Conservation (phyloP, 2,329 filamentous ascomycete genomes). For the Colletotrichum theobromicola region DNA sequence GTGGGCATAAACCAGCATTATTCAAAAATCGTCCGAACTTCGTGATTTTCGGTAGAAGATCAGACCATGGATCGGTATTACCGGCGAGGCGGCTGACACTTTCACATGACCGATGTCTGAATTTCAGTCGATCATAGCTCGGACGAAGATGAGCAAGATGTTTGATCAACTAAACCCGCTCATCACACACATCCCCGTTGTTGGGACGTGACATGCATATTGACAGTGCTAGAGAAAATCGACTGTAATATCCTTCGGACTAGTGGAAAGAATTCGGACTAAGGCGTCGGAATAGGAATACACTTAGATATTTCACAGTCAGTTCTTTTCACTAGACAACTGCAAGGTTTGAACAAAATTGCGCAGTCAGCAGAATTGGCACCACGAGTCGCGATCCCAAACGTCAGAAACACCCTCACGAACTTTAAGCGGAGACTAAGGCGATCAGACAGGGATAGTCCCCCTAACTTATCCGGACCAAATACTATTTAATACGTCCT, state of each 20-base stretch:
- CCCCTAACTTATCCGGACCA: not conserved
- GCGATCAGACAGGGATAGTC: not conserved
- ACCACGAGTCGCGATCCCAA: not conserved
- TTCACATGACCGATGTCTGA: not conserved
- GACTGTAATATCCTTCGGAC: too few species aligned
- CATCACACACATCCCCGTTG: not conserved
- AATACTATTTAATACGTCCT: not conserved
- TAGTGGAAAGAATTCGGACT: too few species aligned
- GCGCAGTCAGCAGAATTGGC: not conserved
- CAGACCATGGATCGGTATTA: not conserved
- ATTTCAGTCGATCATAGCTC: not conserved
- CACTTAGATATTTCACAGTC: not conserved
- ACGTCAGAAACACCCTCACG: not conserved
- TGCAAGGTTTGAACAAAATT: not conserved
- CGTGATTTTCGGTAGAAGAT: not conserved
- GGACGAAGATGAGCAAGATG: not conserved
- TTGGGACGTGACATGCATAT: not conserved
- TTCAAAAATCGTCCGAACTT: not conserved
- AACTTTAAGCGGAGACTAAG: not conserved
- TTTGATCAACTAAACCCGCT: not conserved
- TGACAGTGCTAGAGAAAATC: not conserved
- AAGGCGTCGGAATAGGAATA: accelerated
- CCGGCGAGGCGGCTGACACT: not conserved
- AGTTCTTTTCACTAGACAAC: not conserved
- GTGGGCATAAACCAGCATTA: not conserved